Evolutionary conservation across 2,329 filamentous ascomycete genomes (phyloP).

Genomic region (Thelonectria olida): DNA sequence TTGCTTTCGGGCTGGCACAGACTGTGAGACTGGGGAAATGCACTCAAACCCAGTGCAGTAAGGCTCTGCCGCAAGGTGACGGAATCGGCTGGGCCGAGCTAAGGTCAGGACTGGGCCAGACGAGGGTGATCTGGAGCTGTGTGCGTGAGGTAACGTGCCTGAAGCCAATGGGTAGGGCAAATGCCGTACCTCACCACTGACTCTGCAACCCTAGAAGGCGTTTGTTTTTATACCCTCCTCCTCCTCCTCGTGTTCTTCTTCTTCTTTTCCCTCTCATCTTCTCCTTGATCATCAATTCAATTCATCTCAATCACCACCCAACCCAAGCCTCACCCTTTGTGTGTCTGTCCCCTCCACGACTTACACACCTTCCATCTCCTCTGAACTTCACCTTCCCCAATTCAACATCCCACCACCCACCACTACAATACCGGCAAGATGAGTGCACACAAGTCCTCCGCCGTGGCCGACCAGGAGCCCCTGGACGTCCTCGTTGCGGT

Average conservation of each 20-base stretch:
- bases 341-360: conserved; percentile 24
- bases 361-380: conserved; percentile 22
- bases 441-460: conserved; percentile 66
- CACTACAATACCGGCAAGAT: conserved; percentile 55
- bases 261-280: conserved; percentile 33
- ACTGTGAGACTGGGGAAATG: conserved; percentile 11
- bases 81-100: conserved; percentile 7
- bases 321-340: conserved; percentile 20
- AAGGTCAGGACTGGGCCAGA: background rate
- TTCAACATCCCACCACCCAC: conserved; percentile 35
- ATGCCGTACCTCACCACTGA: conserved; percentile 3
- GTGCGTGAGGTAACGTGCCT: conserved; percentile 12
- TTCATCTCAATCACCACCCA: conserved; percentile 26
- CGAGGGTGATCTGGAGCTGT: background rate
- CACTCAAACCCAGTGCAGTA: background rate
- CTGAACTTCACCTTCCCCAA: conserved; percentile 18
- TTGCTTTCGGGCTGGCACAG: conserved; percentile 6
- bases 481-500: conserved; percentile 69
- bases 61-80: conserved; percentile 8
- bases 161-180: conserved; percentile 3
- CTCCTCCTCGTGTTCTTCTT: conserved; percentile 32
- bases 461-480: conserved; percentile 65
- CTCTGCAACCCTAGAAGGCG: conserved; percentile 19
- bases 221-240: conserved; percentile 34
- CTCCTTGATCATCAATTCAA: conserved; percentile 35